Base-by-base conservation (phyloP, 164 flowering plant genomes). In the Stephania yunnanensis region DNA sequence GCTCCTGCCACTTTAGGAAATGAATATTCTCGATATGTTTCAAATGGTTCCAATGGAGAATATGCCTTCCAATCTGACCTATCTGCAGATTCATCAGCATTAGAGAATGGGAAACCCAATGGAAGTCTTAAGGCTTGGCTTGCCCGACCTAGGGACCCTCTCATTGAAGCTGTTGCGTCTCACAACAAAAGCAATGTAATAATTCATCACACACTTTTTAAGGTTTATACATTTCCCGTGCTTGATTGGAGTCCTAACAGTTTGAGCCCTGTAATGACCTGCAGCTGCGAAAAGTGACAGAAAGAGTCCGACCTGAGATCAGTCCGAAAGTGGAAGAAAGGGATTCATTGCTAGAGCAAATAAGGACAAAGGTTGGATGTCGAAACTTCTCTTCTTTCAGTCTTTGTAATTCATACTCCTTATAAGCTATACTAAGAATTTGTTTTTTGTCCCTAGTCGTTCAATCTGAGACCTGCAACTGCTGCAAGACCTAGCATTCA, bases 151-250 rank as follows among this genome's bases (percentile, higher is more conserved):
- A 85, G 89, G 67, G 89, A 84, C 81, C 98, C 97, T 80, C 90
- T 95, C 68, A 86, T 93, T 70, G 97, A 92, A 76, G 96, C 92
- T 71, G 90, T 92, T 77, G 93, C 85, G 76, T 89, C 97, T 74
- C 94, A 85, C 79, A 97, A 91, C 82, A 91, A 87, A 88, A 89
- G 90, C 90, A 91, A 78, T 87, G 99, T 95, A 83, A 75, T 72
- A 36, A 6, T 73, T 29, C 69, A 44, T 46, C 29, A 5, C 44
- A 46, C 73, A 4, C 10, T 55, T 19, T 72, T 72, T 69, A 2
- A n/a, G 17, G 58, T 50, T 3, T n/a, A 6, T 61, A 19, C 29
- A 4, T 17, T 58, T 61, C 22, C 20, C 25, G 5, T 61, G n/a
- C 66, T 17, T 5, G 25, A 17, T 74, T 58, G 44, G 46, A n/a